Conservation (phyloP, 805 yeast species). For the Suhomyces pyralidae region DNA sequence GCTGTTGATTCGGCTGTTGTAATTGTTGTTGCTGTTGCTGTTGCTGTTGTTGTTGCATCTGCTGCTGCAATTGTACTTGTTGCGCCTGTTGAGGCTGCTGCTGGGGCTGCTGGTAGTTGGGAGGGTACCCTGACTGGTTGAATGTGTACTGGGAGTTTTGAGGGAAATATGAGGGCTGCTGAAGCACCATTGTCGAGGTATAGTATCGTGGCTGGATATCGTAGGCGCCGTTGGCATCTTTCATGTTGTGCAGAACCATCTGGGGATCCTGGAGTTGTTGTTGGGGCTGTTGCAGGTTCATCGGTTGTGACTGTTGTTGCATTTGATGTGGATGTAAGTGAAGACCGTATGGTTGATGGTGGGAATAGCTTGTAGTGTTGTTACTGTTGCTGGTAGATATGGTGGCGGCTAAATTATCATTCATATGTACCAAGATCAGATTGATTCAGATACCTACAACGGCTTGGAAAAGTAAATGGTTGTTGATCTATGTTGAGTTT, state of each 20-base stretch:
- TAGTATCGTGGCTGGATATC: constrained; percentile 21
- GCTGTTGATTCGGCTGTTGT: neutral
- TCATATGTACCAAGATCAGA: neutral
- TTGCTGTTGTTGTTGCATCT: constrained; percentile 1
- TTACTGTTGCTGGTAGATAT: neutral
- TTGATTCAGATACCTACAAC: neutral
- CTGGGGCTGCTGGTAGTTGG: constrained; percentile 11
- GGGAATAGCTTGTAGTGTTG: neutral
- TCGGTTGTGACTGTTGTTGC: constrained; percentile 7
- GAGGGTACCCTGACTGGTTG: constrained; percentile 9
- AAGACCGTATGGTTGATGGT: neutral
- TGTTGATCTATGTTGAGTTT: neutral
- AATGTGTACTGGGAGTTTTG: constrained; percentile 10
- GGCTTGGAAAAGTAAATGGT: neutral
- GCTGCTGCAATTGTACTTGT: constrained; percentile 8
- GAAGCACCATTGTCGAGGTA: constrained; percentile 22
- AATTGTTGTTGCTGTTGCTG: no score
- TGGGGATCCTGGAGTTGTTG: constrained; percentile 4
- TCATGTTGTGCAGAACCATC: constrained; percentile 5
- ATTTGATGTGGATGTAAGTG: constrained; percentile 7
- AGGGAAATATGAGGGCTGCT: constrained; percentile 18
- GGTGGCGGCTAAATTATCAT: neutral
- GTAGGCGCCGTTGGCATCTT: constrained; percentile 3
- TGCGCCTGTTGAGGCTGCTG: constrained; percentile 8
- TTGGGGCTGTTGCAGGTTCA: constrained; percentile 4